phyloP scores from a whole-genome alignment of 257 asterid genomes.

The Solanum habrochaites region DNA sequence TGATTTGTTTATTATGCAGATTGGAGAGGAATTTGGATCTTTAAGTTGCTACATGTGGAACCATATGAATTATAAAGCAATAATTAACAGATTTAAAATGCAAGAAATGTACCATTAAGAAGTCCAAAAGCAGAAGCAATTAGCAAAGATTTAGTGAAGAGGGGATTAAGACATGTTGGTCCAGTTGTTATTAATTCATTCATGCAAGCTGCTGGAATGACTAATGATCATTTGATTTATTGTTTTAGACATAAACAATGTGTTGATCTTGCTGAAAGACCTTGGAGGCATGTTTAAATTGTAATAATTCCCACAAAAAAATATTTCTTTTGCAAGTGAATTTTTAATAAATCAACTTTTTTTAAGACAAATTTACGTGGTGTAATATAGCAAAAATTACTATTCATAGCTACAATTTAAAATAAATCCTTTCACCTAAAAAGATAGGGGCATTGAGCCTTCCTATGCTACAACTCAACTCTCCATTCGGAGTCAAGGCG shows the following conservation, averaged over 20 bases:
- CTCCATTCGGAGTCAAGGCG: too few species aligned
- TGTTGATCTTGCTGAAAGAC: slow-evolving; percentile 70
- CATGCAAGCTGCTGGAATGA: slow-evolving; percentile 91
- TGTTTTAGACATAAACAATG: slow-evolving; percentile 68
- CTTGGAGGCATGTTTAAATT: slow-evolving; percentile 74
- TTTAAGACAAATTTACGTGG: background rate
- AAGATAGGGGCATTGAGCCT: background rate
- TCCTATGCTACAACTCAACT: background rate
- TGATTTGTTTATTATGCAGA: slow-evolving; percentile 11
- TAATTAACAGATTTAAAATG: slow-evolving; percentile 57
- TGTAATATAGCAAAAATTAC: too few species aligned
- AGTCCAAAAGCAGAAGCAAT: slow-evolving; percentile 81
- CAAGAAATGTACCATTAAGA: slow-evolving; percentile 75
- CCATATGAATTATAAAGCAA: slow-evolving; percentile 57
- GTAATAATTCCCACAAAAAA: background rate
- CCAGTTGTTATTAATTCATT: slow-evolving; percentile 78
- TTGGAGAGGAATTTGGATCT: slow-evolving; percentile 65
- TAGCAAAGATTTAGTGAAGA: slow-evolving; percentile 71
- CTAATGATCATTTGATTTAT: slow-evolving; percentile 68
- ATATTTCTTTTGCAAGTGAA: background rate
- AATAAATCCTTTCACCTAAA: too few species aligned
- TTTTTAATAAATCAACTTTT: background rate
- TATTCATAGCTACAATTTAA: background rate
- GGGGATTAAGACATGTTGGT: slow-evolving; percentile 80
- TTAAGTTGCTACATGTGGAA: slow-evolving; percentile 83